Base-by-base conservation (phyloP, 129 eudicot genomes). In the Ambrosia artemisiifolia region DNA sequence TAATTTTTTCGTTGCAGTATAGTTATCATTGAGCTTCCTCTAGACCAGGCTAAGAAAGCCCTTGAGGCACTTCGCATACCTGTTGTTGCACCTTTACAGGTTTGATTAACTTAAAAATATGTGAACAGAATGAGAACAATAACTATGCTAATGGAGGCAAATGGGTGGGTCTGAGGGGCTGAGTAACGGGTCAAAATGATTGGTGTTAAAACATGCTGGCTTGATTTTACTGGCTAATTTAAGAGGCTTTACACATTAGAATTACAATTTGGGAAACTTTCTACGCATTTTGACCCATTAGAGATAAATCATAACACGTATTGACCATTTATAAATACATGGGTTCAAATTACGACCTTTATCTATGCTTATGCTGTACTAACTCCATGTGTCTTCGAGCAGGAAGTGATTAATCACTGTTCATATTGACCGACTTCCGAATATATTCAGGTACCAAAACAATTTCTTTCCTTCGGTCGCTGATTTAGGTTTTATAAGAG, bases 371-470 rank as follows among this genome's bases (percentile, higher is more conserved):
- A 42, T 40, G 65, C 59, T 64, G 32, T 73, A 75, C 66, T 67
- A 73, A 69, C 50, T 47, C 28, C 46, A n/a, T 68, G 16, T 80
- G 40, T 83, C 64, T 43, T 78, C 69, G 67, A 85, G 74, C 90
- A 95, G 99, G 99, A 88, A 33, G 85, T 91, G 53, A 80, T 88
- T 17, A 86, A 88, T 88, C 67, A 95, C 99, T 32, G 91, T 90
- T 85, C 99, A 95, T 80, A 90, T 95, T 16, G 99, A 95, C 76
- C 93, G 99, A 47, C 90, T 95, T 65, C 94, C 99, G 72, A 86
- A 88, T 86, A 95, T 95, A 19, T 95, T 91, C 71, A 95, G 99
- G 97, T 87, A 80, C 24, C 33, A 53, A 30, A 60, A 20, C 28
- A 8, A 32, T 66, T 44, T 76, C 7, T 18, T 44, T 28, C 11